phyloP scores from a whole-genome alignment of 2,329 filamentous ascomycete genomes.

The Fragosphaeria purpurea region DNA sequence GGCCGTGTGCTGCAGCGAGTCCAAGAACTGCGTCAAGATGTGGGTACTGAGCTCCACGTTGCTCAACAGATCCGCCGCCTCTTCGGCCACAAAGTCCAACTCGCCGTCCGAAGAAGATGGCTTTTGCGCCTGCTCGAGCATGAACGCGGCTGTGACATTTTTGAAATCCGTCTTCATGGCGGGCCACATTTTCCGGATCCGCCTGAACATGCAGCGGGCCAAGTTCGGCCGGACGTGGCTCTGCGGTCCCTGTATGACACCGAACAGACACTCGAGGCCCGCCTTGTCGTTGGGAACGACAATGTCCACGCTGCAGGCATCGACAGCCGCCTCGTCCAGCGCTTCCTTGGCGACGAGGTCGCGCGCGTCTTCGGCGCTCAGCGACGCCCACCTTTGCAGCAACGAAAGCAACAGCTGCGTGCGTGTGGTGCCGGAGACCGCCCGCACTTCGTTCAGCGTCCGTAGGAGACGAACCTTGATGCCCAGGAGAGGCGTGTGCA shows the following conservation, averaged over 20 bases:
- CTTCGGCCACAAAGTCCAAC: constrained; percentile 34
- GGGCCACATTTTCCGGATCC: constrained; percentile 63
- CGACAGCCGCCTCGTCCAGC: constrained; percentile 21
- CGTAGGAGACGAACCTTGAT: constrained; percentile 65
- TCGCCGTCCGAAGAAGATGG: constrained; percentile 25
- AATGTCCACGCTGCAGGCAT: constrained; percentile 36
- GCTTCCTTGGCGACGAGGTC: constrained; percentile 34
- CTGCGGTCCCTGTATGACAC: constrained; percentile 32
- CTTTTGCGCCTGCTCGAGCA: constrained; percentile 52
- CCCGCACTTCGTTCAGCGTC: constrained; percentile 62
- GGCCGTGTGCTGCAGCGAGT: constrained; percentile 62
- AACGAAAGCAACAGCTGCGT: constrained; percentile 68
- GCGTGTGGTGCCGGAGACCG: constrained; percentile 57
- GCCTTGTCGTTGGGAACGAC: constrained; percentile 43
- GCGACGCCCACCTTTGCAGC: constrained; percentile 56
- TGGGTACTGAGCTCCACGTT: constrained; percentile 63
- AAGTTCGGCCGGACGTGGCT: constrained; percentile 43
- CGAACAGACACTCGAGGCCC: constrained; percentile 43
- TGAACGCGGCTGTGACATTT: constrained; percentile 47
- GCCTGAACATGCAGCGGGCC: constrained; percentile 54
- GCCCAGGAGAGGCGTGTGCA: constrained; percentile 55
- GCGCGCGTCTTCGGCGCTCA: constrained; percentile 41
- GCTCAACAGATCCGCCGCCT: constrained; percentile 63
- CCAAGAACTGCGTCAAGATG: constrained; percentile 61
- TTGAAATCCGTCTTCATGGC: constrained; percentile 56